Base-by-base conservation (phyloP, 768 basidiomycete genomes). In the Solioccasus polychromus region DNA sequence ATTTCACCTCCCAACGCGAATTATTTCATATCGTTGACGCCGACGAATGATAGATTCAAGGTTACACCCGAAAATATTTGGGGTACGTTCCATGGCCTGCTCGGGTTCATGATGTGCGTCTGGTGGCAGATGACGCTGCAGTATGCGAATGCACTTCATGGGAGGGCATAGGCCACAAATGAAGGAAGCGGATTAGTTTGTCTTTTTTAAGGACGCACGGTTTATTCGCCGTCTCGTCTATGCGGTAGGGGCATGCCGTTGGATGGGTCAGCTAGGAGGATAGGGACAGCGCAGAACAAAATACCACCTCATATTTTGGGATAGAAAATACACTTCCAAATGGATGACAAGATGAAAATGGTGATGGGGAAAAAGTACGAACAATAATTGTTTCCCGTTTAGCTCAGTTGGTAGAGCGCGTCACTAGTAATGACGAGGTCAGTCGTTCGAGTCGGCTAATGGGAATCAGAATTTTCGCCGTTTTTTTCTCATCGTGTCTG, bases 61-160 rank as follows among this genome's bases (percentile, higher is more conserved):
- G 53, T 86, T 20, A 88, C 86, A 1, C 89, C 89, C 0, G 89
- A 92, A 62, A 60, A 70, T 22, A 65, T 80, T 2, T 90, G 88
- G 88, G 88, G 86, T 0, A 76, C 73, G 6, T 57, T 79, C 17
- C 89, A 92, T 52, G 89, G 89, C 15, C 15, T 86, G 36, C 47
- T 91, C 26, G 83, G 88, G 10, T 63, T 91, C 6, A 76, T 74
- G 42, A 83, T 91, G 74, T 77, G 85, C 8, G 61, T 77, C 3
- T 92, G 89, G 89, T 92, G 89, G 89, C 89, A 92, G 66, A 70
- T 62, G 15, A 91, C 88, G 2, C 68, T 89, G 39, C 76, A 71
- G 26, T 66, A 78, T 30, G 70, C 76, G 22, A 67, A 65, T 19
- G 64, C 74, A 56, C 64, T 71, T 25, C 67, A 72, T 22, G 52